Conservation (phyloP, 2,329 filamentous ascomycete genomes). For the Colletotrichum aenigma region DNA sequence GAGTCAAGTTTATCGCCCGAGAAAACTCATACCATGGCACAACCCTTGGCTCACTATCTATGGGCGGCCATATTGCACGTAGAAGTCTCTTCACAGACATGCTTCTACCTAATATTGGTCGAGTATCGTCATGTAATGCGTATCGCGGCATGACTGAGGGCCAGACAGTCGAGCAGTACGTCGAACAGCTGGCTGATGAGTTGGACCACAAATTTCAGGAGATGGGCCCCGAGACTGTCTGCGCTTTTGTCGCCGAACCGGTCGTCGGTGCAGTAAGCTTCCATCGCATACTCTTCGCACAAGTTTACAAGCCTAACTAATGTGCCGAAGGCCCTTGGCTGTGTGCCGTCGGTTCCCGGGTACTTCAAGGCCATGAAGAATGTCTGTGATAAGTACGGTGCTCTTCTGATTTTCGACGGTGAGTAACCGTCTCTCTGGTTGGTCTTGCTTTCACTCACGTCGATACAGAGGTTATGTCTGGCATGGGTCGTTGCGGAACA, state of each 20-base stretch:
- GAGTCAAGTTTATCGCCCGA: slow-evolving; percentile 70
- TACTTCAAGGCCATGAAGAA: slow-evolving; percentile 72
- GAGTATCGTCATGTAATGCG: slow-evolving; percentile 69
- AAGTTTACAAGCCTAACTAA: not conserved
- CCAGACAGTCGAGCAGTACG: slow-evolving; percentile 57
- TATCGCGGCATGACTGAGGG: slow-evolving; percentile 59
- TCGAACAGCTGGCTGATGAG: slow-evolving; percentile 64
- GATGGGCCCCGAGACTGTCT: slow-evolving; percentile 68
- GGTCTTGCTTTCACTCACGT: not conserved
- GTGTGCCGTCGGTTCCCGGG: slow-evolving; percentile 55
- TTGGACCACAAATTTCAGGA: slow-evolving; percentile 70
- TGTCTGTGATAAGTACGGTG: slow-evolving; percentile 73
- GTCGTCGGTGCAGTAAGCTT: slow-evolving; percentile 70
- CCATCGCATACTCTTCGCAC: slow-evolving; percentile 14
- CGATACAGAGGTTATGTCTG: slow-evolving; percentile 32
- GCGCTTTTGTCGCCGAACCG: slow-evolving; percentile 66
- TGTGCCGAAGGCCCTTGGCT: slow-evolving; percentile 63
- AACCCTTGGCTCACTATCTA: slow-evolving; percentile 69
- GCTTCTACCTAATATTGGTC: slow-evolving; percentile 59
- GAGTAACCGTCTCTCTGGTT: not conserved
- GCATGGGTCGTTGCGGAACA: slow-evolving; percentile 9
- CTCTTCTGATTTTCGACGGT: slow-evolving; percentile 74
- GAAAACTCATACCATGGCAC: slow-evolving; percentile 74
- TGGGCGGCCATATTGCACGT: slow-evolving; percentile 66
- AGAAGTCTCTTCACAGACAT: slow-evolving; percentile 67